These are phyloP conservation scores for Halophytophthora batemanensis DNA, from an alignment of 352 stramenopile genomes.

Conservation along the genomic window DNA sequence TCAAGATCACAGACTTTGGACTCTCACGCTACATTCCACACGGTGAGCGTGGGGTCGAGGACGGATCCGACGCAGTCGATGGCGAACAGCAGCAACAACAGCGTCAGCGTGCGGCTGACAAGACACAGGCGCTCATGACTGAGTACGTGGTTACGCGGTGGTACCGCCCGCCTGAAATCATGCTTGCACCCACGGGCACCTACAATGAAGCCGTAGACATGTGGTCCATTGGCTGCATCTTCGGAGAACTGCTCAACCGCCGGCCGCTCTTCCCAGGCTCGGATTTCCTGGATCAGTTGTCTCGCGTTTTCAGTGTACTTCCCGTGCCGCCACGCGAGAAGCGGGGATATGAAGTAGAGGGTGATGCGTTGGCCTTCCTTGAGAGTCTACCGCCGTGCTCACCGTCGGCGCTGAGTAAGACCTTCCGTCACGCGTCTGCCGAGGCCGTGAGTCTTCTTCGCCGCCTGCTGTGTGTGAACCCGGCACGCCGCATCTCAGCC, in stretches of 20 bases:
- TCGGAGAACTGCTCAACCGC: slow-evolving; percentile 89
- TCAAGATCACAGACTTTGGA: slow-evolving; percentile 86
- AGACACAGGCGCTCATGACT: slow-evolving; percentile 71
- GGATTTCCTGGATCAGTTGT: slow-evolving; percentile 83
- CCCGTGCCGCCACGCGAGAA: slow-evolving; percentile 71
- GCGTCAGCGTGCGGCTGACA: slow-evolving; percentile 30
- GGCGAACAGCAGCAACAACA: slow-evolving; percentile 15
- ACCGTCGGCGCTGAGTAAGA: slow-evolving; percentile 60
- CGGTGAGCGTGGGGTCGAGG: slow-evolving; percentile 13
- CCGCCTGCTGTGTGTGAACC: slow-evolving; percentile 87
- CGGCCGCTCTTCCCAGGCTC: slow-evolving; percentile 71
- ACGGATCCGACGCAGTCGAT: slow-evolving; percentile 3
- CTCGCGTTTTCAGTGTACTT: slow-evolving; percentile 68
- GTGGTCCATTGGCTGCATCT: slow-evolving; percentile 91
- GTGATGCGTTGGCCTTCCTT: slow-evolving; percentile 74
- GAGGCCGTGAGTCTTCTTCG: slow-evolving; percentile 69
- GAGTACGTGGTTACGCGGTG: slow-evolving; percentile 86
- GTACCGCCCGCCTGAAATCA: slow-evolving; percentile 84
- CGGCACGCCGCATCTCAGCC: slow-evolving; percentile 83
- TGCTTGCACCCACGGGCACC: slow-evolving; percentile 71
- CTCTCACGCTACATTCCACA: slow-evolving; percentile 71
- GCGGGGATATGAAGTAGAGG: slow-evolving; percentile 69
- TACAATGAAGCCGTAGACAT: slow-evolving; percentile 85
- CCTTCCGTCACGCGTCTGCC: slow-evolving; percentile 61
- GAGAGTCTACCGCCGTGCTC: slow-evolving; percentile 71